Evolutionary conservation across 1,284 basidiomycete genomes (phyloP).

Genomic region (Leccinum fallax): DNA sequence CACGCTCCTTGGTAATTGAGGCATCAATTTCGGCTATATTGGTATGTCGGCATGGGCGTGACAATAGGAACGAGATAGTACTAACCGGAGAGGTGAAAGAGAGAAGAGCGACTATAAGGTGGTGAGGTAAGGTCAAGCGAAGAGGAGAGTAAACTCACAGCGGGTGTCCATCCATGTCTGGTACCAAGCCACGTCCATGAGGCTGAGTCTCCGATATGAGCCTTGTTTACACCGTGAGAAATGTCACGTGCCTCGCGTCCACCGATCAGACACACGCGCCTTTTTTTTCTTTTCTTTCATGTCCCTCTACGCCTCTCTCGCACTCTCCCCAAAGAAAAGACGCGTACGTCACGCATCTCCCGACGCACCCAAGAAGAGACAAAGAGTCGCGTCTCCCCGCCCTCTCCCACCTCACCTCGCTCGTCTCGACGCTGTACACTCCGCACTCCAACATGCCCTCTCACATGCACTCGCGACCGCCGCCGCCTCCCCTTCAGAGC

Average conservation of each 20-base stretch:
- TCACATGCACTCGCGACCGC: slow-evolving; percentile 81
- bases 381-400: slow-evolving; percentile 17
- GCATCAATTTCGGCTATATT: slow-evolving; percentile 34
- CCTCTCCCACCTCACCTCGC: slow-evolving; percentile 60
- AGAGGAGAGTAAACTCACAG: slow-evolving; percentile 5
- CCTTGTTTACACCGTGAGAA: slow-evolving; percentile 23
- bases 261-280: slow-evolving; percentile 28
- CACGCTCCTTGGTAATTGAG: slow-evolving; percentile 26
- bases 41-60: neutral
- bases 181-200: neutral
- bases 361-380: slow-evolving; percentile 34
- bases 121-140: neutral
- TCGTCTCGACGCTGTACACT: slow-evolving; percentile 63
- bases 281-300: slow-evolving; percentile 2
- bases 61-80: neutral
- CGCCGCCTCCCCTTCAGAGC: slow-evolving; percentile 73
- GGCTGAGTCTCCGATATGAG: neutral
- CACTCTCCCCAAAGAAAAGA: slow-evolving; percentile 69
- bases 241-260: slow-evolving; percentile 31
- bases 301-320: slow-evolving; percentile 28
- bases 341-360: slow-evolving; percentile 31
- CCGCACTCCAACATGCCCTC: slow-evolving; percentile 72
- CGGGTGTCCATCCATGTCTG: slow-evolving; percentile 28
- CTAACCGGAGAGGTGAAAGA: slow-evolving; percentile 22
- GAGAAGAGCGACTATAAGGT: slow-evolving; percentile 5